These are phyloP conservation scores for Sugiyamaella castrensis DNA, from an alignment of 1,139 yeast species.

Conservation along the genomic window DNA sequence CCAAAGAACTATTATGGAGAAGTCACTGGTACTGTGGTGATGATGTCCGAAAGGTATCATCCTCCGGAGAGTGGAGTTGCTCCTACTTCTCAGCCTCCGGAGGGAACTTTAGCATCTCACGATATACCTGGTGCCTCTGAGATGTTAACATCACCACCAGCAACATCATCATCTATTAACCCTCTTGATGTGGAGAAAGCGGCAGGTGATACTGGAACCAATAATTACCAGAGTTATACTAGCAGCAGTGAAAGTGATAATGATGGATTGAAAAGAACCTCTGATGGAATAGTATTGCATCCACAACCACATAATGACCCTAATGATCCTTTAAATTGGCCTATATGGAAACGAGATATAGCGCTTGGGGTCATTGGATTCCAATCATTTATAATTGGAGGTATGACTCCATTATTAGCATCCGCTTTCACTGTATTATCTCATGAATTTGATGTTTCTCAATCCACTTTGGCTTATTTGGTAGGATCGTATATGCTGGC, in stretches of 20 bases:
- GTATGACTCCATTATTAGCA: slow-evolving; percentile 60
- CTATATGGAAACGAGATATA: slow-evolving; percentile 55
- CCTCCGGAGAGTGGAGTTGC: neutral
- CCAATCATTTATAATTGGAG: slow-evolving; percentile 61
- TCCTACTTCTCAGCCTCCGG: neutral
- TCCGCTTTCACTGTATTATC: slow-evolving; percentile 50
- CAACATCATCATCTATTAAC: slow-evolving; percentile 5
- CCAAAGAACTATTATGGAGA: slow-evolving; percentile 39
- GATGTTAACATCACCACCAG: neutral
- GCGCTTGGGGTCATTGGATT: slow-evolving; percentile 54
- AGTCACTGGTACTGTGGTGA: slow-evolving; percentile 49
- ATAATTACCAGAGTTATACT: no score
- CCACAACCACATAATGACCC: slow-evolving; percentile 78
- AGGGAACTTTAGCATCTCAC: neutral
- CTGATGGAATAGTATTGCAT: slow-evolving; percentile 55
- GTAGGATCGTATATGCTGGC: slow-evolving; percentile 63
- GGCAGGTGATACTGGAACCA: slow-evolving; percentile 14
- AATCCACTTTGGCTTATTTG: slow-evolving; percentile 48
- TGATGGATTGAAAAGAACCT: slow-evolving; percentile 44
- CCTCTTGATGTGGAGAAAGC: slow-evolving; percentile 9
- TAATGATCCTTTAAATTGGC: slow-evolving; percentile 77
- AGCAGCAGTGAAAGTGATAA: slow-evolving; percentile 13
- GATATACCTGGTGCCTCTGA: no score
- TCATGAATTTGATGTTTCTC: slow-evolving; percentile 45
- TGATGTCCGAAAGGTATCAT: slow-evolving; percentile 30